Base-by-base conservation (phyloP, 345 rosid species). In the Nasturtium officinale region DNA sequence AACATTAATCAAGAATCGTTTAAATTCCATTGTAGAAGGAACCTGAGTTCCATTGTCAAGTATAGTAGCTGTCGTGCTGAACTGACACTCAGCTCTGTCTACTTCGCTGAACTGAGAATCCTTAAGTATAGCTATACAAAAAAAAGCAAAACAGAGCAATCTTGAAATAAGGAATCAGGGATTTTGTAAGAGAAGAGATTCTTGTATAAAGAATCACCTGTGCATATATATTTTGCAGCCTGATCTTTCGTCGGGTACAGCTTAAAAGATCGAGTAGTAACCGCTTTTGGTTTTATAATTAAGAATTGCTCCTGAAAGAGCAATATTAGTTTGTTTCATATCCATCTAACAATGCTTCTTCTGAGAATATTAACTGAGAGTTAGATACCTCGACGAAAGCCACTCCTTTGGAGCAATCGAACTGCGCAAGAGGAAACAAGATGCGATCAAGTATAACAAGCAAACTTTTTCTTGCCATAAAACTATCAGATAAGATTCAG, bases 21-120 rank as follows among this genome's bases (percentile, higher is more conserved):
- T 56, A 3, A 32, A 21, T 7, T 21, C 11, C 0, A 45, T 10
- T 23, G 38, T 65, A 23, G 47, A 16, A 9, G 26, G 47, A 72
- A 93, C 96, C 95, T 91, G 96, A 47, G 96, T 78, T 80, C 96
- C 96, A 85, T 89, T 94, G 72, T 91, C 90, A 38, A 88, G 78
- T 71, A 86, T 64, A 0, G 97, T 94, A 25, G 91, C 87, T 13
- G 89, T 91, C 26, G 99, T 91, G 76, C 83, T 89, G 77, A 89
- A 95, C 48, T 89, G 96, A 78, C 93, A 91, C 66, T 89, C 96
- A 11, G 96, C 96, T 85, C 96, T 82, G 75, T 91, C 97, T 64
- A 83, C 92, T 82, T 91, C 98, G 26, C 18, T 81, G 75, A 89
- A 94, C 74, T 85, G 88, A 30, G 97, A 89, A 56, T 94, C 96